Conservation (phyloP, 352 stramenopile species). For the Pythium utonaiense region DNA sequence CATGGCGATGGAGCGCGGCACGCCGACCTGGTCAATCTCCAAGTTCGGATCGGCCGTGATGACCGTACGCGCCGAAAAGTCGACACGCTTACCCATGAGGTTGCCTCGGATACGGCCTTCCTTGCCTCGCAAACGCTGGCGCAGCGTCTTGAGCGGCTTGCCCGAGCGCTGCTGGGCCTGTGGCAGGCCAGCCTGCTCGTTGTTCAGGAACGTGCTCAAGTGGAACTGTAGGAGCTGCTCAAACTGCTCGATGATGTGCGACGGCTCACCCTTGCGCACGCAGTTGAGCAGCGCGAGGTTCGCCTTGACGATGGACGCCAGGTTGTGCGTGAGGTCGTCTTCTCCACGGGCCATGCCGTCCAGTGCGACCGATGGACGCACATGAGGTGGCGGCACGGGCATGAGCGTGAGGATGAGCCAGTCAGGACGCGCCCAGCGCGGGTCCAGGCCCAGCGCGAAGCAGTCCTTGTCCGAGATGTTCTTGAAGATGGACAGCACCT, state of each 20-base stretch:
- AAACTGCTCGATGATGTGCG: constrained; percentile 96
- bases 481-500: constrained; percentile 95
- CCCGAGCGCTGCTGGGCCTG: constrained; percentile 96
- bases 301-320: constrained; percentile 98
- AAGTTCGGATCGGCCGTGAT: constrained; percentile 99
- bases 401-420: constrained; percentile 99
- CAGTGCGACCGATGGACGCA: constrained; percentile 95
- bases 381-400: constrained; percentile 96
- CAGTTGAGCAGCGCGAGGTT: constrained; percentile 96
- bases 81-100: constrained; percentile 99
- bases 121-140: constrained; percentile 95
- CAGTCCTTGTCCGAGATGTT: constrained; percentile 98
- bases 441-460: constrained; percentile 93
- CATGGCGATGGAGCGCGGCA: constrained; percentile 97
- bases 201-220: constrained; percentile 95
- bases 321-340: constrained; percentile 98
- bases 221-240: constrained; percentile 86
- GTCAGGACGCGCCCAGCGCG: constrained; percentile 93
- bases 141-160: constrained; percentile 97
- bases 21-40: constrained; percentile 98
- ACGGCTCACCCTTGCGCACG: constrained; percentile 93
- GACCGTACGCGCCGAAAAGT: constrained; percentile 99
- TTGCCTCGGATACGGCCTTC: constrained; percentile 99
- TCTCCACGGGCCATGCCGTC: constrained; percentile 93
- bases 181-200: constrained; percentile 94